phyloP scores from a whole-genome alignment of 164 flowering plant genomes.

The Buxus sempervirens region DNA sequence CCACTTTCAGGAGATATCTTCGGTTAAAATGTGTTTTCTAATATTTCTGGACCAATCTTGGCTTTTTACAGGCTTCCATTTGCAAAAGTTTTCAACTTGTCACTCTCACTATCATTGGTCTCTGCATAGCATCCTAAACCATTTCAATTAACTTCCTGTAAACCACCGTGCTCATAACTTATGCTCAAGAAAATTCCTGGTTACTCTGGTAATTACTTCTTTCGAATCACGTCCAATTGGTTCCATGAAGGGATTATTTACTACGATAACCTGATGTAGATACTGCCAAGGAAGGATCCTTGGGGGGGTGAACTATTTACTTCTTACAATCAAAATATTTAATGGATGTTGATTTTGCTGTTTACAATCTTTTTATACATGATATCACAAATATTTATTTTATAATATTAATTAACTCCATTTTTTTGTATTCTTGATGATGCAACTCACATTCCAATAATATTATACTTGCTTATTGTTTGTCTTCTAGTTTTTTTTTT shows the following conservation, averaged over 20 bases:
- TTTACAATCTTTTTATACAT: not conserved
- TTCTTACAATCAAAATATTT: not conserved
- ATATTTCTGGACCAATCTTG: no score
- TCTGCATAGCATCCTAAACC: no score
- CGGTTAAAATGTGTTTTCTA: no score
- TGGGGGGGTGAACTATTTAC: not conserved
- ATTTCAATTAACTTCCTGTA: no score
- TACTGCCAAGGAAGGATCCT: no score
- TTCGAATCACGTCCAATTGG: not conserved
- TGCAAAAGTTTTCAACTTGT: no score
- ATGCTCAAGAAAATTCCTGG: not conserved
- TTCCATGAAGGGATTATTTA: not conserved
- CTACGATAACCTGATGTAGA: no score
- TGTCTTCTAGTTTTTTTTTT: not conserved
- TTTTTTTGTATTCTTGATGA: not conserved
- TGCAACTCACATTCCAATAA: not conserved
- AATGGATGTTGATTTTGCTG: not conserved
- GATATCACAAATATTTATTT: not conserved
- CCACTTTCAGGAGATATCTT: no score
- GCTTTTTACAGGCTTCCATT: no score
- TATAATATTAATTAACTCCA: not conserved
- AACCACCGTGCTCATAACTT: not conserved
- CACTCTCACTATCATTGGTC: no score
- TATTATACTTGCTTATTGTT: no score
- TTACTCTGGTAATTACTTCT: not conserved